A percentile compares a stretch with the other conserved stretches of the same genome.
These are phyloP conservation scores for Calonectria leucothoes DNA, from an alignment of 2,329 filamentous ascomycete genomes.

Conservation along the genomic window DNA sequence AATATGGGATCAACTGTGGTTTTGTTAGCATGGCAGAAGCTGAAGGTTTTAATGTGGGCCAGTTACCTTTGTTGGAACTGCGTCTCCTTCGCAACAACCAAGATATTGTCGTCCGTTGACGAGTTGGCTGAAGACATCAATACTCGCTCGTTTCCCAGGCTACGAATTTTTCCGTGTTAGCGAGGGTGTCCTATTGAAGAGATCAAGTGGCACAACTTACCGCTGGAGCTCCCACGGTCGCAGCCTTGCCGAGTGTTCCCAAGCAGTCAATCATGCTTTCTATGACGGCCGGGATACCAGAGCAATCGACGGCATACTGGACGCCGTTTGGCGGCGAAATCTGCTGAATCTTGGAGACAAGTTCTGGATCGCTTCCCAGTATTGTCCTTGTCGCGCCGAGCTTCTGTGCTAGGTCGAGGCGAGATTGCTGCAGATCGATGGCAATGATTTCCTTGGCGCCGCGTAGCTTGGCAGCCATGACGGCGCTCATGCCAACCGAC, in stretches of 20 bases:
- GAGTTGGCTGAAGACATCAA: constrained; percentile 15
- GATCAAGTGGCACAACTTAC: background rate
- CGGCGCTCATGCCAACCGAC: constrained; percentile 17
- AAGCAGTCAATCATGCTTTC: constrained; percentile 59
- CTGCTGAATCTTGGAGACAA: constrained; percentile 30
- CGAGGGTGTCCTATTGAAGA: background rate
- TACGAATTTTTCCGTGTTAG: background rate
- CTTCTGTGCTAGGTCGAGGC: constrained; percentile 14
- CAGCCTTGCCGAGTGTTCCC: constrained; percentile 31
- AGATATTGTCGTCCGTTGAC: constrained; percentile 16
- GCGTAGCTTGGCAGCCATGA: constrained; percentile 20
- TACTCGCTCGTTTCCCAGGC: constrained; percentile 12
- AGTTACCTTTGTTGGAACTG: constrained; percentile 2
- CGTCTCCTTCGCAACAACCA: constrained; percentile 18
- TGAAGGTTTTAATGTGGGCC: accelerated
- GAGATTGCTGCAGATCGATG: constrained; percentile 14
- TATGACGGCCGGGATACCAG: constrained; percentile 52
- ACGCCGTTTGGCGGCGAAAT: constrained; percentile 38
- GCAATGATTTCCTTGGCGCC: constrained; percentile 19
- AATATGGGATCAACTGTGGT: background rate
- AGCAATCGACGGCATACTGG: constrained; percentile 48
- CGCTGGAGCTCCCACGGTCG: constrained; percentile 14
- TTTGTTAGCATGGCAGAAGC: background rate
- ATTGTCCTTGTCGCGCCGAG: constrained; percentile 12
- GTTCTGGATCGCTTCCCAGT: constrained; percentile 1